These are phyloP conservation scores for Cercophora samala DNA, from an alignment of 495 filamentous ascomycete genomes.

Conservation along the genomic window DNA sequence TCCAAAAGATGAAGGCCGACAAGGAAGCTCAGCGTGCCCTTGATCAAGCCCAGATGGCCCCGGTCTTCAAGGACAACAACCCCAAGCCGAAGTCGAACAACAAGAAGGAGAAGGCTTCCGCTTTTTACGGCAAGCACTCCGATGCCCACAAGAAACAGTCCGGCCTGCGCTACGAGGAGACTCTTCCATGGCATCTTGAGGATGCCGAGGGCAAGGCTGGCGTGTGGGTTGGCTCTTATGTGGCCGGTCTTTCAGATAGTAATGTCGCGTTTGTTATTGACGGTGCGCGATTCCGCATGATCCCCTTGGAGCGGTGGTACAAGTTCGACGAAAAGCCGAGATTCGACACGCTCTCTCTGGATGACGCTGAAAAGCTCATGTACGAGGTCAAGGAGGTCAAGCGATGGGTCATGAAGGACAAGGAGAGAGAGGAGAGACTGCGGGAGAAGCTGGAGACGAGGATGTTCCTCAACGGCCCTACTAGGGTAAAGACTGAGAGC, in stretches of 20 bases:
- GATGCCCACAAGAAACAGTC: slow-evolving; percentile 74
- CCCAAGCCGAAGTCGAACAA: slow-evolving; percentile 59
- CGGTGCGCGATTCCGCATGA: slow-evolving; percentile 68
- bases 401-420: slow-evolving; percentile 72
- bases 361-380: slow-evolving; percentile 82
- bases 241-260: slow-evolving; percentile 74
- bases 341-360: slow-evolving; percentile 74
- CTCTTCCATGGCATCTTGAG: slow-evolving; percentile 92
- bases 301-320: slow-evolving; percentile 94
- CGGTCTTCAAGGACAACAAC: slow-evolving; percentile 50
- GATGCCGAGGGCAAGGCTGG: slow-evolving; percentile 87
- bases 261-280: slow-evolving; percentile 71
- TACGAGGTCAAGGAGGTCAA: slow-evolving; percentile 41
- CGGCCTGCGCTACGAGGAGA: slow-evolving; percentile 88
- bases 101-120: slow-evolving; percentile 74
- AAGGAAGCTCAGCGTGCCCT: slow-evolving; percentile 77
- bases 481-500: slow-evolving; percentile 52
- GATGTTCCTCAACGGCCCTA: slow-evolving; percentile 41
- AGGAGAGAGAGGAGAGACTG: slow-evolving; percentile 53
- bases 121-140: slow-evolving; percentile 49
- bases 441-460: slow-evolving; percentile 49
- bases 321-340: slow-evolving; percentile 79
- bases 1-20: slow-evolving; percentile 61
- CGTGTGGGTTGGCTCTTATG: slow-evolving; percentile 87
- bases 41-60: slow-evolving; percentile 85